phyloP scores from a whole-genome alignment of 306 rosid species.

The Cicer cuneatum region DNA sequence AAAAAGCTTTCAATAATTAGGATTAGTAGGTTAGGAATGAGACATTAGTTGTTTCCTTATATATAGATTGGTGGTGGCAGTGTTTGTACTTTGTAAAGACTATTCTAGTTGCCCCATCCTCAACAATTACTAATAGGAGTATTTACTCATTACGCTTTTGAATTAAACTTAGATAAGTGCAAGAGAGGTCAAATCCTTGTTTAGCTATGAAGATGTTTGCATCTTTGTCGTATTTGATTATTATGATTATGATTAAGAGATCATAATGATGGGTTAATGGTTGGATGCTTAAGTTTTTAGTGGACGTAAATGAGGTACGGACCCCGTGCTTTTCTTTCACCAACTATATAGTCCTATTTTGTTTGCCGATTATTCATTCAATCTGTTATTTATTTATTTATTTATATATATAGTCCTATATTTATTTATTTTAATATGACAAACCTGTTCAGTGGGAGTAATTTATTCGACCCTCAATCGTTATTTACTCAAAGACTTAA shows the following conservation, averaged over 20 bases:
- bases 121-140: background rate
- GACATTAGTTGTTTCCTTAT: slow-evolving; percentile 43
- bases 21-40: slow-evolving; percentile 45
- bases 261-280: slow-evolving; percentile 12
- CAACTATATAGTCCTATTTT: slow-evolving; percentile 2
- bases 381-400: too few relatives aligned
- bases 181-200: slow-evolving; percentile 18
- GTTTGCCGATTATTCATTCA: too few relatives aligned
- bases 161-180: background rate
- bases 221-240: slow-evolving; percentile 30
- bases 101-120: slow-evolving; percentile 33
- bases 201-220: slow-evolving; percentile 32
- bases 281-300: background rate
- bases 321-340: background rate
- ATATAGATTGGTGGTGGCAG: slow-evolving; percentile 34
- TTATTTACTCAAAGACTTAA: too few relatives aligned
- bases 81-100: background rate
- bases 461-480: too few relatives aligned
- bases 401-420: too few relatives aligned
- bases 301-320: slow-evolving; percentile 1
- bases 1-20: slow-evolving; percentile 49
- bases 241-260: slow-evolving; percentile 1
- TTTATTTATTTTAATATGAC: too few relatives aligned
- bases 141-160: slow-evolving; percentile 38
- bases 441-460: too few relatives aligned